Evolutionary conservation across 129 eudicot species (phyloP).

Genomic region (Flaveria trinervia): DNA sequence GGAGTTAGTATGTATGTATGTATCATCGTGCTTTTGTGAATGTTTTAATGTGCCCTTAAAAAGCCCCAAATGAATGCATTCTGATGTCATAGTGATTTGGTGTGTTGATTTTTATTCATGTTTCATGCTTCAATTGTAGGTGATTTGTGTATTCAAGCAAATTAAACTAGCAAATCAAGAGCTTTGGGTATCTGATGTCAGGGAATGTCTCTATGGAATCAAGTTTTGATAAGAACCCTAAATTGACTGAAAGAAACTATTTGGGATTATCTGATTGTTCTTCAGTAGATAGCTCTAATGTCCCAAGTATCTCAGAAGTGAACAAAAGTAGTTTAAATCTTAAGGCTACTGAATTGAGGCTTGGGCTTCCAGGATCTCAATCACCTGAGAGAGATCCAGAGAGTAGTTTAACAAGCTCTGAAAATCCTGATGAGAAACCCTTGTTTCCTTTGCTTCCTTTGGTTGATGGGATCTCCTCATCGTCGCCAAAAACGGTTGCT

Average conservation of each 20-base stretch:
- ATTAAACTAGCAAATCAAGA: slow-evolving; percentile 1
- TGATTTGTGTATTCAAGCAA: slow-evolving; percentile 23
- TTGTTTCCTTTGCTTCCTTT: slow-evolving; percentile 66
- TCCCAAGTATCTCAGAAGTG: slow-evolving; percentile 51
- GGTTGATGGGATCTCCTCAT: slow-evolving; percentile 51
- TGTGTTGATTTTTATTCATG: neutral
- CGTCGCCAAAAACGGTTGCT: slow-evolving; percentile 42
- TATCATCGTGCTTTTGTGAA: neutral
- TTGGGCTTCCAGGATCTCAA: slow-evolving; percentile 83
- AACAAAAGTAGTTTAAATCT: slow-evolving; percentile 49
- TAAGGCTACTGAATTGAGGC: slow-evolving; percentile 75
- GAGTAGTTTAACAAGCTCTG: slow-evolving; percentile 36
- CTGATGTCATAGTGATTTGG: neutral
- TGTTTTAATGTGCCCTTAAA: neutral
- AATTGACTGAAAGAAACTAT: slow-evolving; percentile 54
- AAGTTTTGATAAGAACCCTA: slow-evolving; percentile 34
- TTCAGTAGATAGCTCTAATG: slow-evolving; percentile 67
- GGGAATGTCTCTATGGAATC: slow-evolving; percentile 41
- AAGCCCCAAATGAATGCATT: neutral
- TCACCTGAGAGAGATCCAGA: slow-evolving; percentile 58
- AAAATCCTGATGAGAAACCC: slow-evolving; percentile 64
- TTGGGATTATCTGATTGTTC: slow-evolving; percentile 75
- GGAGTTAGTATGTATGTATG: too few relatives aligned
- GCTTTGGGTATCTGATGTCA: slow-evolving; percentile 52
- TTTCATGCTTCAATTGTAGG: slow-evolving; percentile 1